Conservation (phyloP, 2,329 filamentous ascomycete species). For the Hypoxylon sp. region DNA sequence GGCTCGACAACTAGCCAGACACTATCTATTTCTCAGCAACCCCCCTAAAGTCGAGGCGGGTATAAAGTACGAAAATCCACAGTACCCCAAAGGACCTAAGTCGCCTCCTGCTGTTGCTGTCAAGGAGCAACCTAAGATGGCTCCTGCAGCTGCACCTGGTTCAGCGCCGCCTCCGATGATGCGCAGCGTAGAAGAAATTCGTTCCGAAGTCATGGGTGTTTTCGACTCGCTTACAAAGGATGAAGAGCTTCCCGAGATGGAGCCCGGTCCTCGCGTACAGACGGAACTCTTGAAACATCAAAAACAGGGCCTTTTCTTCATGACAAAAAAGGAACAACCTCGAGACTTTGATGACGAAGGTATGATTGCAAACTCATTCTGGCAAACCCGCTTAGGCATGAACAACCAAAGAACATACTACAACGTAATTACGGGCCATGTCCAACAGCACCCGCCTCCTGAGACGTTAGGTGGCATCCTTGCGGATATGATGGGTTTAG, state of each 20-base stretch:
- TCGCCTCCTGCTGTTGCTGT: constrained; percentile 50
- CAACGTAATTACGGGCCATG: constrained; percentile 85
- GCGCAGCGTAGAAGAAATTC: constrained; percentile 85
- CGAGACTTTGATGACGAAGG: constrained; percentile 65
- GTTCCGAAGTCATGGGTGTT: constrained; percentile 82
- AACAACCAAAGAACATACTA: constrained; percentile 70
- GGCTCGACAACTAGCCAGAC: constrained; percentile 72
- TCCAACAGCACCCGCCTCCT: constrained; percentile 65
- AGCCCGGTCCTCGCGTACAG: constrained; percentile 68
- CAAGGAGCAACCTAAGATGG: constrained; percentile 48
- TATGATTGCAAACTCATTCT: constrained; percentile 75
- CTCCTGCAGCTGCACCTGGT: constrained; percentile 32
- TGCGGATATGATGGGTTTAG: constrained; percentile 89
- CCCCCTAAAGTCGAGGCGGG: constrained; percentile 73
- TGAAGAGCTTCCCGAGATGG: constrained; percentile 78
- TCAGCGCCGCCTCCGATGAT: constrained; percentile 46
- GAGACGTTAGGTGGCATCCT: constrained; percentile 78
- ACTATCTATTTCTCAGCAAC: constrained; percentile 71
- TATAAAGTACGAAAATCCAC: constrained; percentile 79
- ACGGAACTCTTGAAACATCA: constrained; percentile 83
- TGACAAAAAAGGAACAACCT: constrained; percentile 78
- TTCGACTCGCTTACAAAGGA: constrained; percentile 84
- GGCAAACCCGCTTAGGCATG: constrained; percentile 67
- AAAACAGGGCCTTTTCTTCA: constrained; percentile 88
- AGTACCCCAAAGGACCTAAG: constrained; percentile 61